Conservation (phyloP, 768 basidiomycete species). For the Termitomyces sp. region DNA sequence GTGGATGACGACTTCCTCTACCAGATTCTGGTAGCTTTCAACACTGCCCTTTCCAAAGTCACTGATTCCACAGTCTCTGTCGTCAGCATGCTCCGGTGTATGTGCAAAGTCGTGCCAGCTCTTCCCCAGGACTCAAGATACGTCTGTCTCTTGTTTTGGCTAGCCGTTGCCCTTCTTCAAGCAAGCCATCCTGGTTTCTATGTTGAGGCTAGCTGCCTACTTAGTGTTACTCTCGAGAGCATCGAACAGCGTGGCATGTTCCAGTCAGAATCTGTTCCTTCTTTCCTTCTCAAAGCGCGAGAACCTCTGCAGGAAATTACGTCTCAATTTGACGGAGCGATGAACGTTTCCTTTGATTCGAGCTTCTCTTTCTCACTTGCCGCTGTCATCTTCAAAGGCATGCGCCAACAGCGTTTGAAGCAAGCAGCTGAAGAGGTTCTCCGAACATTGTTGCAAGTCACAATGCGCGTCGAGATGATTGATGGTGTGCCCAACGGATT, state of each 20-base stretch:
- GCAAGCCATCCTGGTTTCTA: conserved; percentile 69
- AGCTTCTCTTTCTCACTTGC: conserved; percentile 82
- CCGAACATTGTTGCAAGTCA: conserved; percentile 57
- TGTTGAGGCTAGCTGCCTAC: conserved; percentile 59
- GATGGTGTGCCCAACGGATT: conserved; percentile 29
- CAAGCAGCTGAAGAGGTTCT: conserved; percentile 58
- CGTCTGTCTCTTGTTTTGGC: conserved; percentile 75
- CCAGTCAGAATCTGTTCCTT: conserved; percentile 43
- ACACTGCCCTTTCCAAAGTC: conserved; percentile 61
- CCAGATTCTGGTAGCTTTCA: conserved; percentile 87
- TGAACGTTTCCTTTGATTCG: conserved; percentile 73
- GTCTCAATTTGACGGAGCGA: conserved; percentile 63
- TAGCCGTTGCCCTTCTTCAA: conserved; percentile 79
- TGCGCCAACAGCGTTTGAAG: conserved; percentile 61
- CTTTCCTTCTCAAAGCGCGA: conserved; percentile 60
- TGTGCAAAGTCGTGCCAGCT: conserved; percentile 71
- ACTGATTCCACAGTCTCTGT: conserved; percentile 64
- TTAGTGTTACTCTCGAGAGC: conserved; percentile 58
- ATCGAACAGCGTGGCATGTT: conserved; percentile 61
- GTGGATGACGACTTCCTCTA: conserved; percentile 93
- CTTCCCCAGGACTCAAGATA: conserved; percentile 68
- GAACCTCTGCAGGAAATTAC: conserved; percentile 60
- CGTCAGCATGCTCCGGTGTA: conserved; percentile 85
- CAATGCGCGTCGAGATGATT: conserved; percentile 37
- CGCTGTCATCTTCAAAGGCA: conserved; percentile 80